A percentile compares a stretch with the other conserved stretches of the same genome.
These are phyloP conservation scores for Jamesozyma hellenica DNA, from an alignment of 805 yeast genomes.

Conservation along the genomic window DNA sequence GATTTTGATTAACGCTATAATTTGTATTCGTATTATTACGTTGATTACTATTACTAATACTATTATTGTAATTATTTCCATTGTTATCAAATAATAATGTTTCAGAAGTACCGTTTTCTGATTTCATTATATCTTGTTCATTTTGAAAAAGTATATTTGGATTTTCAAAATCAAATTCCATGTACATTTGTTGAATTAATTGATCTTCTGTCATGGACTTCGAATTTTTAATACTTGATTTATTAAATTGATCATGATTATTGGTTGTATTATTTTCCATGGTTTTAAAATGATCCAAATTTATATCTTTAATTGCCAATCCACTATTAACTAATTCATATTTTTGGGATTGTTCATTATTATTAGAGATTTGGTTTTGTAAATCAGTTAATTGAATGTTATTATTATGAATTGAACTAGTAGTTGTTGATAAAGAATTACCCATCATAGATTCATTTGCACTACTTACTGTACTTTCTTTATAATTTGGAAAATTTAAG, in stretches of 20 bases:
- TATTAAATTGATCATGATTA: neutral
- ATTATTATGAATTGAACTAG: conserved; percentile 5
- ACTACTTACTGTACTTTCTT: conserved; percentile 18
- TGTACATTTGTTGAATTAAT: conserved; percentile 14
- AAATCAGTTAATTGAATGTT: neutral
- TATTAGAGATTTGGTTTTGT: neutral
- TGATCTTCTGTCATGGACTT: conserved; percentile 5
- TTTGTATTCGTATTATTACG: neutral
- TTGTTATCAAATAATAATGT: neutral
- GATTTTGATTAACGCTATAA: conserved; percentile 1
- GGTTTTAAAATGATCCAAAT: conserved; percentile 2
- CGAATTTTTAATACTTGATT: neutral
- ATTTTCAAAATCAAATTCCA: conserved; percentile 22
- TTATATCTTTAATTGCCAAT: conserved; percentile 5
- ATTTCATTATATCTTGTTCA: conserved; percentile 1
- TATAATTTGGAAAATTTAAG: conserved; percentile 9
- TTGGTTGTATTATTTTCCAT: neutral
- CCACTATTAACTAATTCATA: conserved; percentile 6
- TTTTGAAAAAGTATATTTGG: conserved; percentile 14
- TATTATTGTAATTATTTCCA: neutral
- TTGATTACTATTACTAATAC: neutral
- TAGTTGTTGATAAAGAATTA: conserved; percentile 17
- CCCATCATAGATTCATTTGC: conserved; percentile 19
- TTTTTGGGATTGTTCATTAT: neutral
- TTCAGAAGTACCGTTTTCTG: neutral